These are phyloP conservation scores for Peniophora sp. DNA, from an alignment of 1,284 basidiomycete genomes.

Conservation along the genomic window DNA sequence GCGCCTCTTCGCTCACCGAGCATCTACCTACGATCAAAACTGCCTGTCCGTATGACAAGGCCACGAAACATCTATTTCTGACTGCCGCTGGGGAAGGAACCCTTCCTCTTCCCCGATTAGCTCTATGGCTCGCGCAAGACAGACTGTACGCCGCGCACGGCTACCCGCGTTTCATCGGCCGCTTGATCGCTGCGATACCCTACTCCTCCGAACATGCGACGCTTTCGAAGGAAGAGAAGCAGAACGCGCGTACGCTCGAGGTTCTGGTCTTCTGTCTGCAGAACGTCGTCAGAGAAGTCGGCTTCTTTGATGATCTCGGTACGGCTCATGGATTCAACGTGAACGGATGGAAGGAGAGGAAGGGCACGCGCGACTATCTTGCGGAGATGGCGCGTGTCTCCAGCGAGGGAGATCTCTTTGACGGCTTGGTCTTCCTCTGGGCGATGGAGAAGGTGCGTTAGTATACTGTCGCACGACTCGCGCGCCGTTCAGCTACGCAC, in stretches of 20 bases:
- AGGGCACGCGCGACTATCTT: constrained; percentile 58
- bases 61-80: constrained; percentile 52
- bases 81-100: constrained; percentile 40
- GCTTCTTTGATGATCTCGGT: constrained; percentile 52
- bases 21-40: constrained; percentile 29
- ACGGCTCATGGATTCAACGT: constrained; percentile 34
- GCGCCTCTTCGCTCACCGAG: constrained; percentile 14
- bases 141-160: constrained; percentile 62
- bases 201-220: constrained; percentile 28
- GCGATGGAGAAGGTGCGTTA: constrained; percentile 64
- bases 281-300: constrained; percentile 52
- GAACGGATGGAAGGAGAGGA: constrained; percentile 44
- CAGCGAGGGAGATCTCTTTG: constrained; percentile 40
- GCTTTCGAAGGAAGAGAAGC: constrained; percentile 24
- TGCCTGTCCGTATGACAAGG: constrained; percentile 31
- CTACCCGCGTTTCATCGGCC: constrained; percentile 55
- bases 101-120: constrained; percentile 38
- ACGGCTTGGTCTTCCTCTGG: constrained; percentile 67
- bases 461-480: neutral
- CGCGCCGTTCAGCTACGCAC: neutral
- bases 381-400: constrained; percentile 59
- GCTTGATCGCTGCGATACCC: constrained; percentile 46
- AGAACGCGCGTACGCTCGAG: constrained; percentile 37
- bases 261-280: constrained; percentile 43
- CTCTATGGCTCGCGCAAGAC: constrained; percentile 59